A percentile compares a stretch with the other conserved stretches of the same genome.
Conservation (phyloP, 192 early-diverging fungal genomes). For the Coemansia sp. region DNA sequence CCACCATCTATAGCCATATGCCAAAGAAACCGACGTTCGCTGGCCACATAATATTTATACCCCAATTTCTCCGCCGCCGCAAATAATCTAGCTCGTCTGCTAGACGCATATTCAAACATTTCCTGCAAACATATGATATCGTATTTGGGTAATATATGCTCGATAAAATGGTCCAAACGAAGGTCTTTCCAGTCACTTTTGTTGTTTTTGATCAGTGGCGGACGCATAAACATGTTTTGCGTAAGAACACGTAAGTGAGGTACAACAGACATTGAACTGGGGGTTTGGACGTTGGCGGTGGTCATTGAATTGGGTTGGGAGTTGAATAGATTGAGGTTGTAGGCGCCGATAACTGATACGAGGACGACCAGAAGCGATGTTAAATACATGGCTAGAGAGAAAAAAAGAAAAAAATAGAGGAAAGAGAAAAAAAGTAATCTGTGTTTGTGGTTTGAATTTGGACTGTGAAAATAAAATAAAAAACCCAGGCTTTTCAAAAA, state of each 20-base stretch:
- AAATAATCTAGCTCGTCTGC: slow-evolving; percentile 62
- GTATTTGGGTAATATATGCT: slow-evolving; percentile 67
- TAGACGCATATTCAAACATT: slow-evolving; percentile 74
- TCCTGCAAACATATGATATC: slow-evolving; percentile 83
- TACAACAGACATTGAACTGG: background rate
- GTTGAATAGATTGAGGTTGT: slow-evolving; percentile 33
- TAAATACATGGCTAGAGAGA: slow-evolving; percentile 22
- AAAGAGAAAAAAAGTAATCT: too few species aligned
- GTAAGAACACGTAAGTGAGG: slow-evolving; percentile 57
- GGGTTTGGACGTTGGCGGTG: slow-evolving; percentile 1
- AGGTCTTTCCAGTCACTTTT: slow-evolving; percentile 78
- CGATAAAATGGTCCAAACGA: slow-evolving; percentile 71
- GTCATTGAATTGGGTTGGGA: slow-evolving; percentile 25
- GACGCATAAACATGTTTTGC: slow-evolving; percentile 74
- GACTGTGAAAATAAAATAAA: too few species aligned
- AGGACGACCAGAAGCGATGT: slow-evolving; percentile 27
- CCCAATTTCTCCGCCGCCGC: slow-evolving; percentile 64
- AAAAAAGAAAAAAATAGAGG: background rate
- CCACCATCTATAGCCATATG: slow-evolving; percentile 75
- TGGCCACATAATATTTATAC: slow-evolving; percentile 67
- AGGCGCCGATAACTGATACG: slow-evolving; percentile 39
- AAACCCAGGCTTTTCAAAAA: too few species aligned
- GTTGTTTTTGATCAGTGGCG: slow-evolving; percentile 72
- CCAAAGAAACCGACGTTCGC: slow-evolving; percentile 62
- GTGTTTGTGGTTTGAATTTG: too few species aligned